These are phyloP conservation scores for Cercophora sp. DNA, from an alignment of 495 filamentous ascomycete species.

Conservation along the genomic window DNA sequence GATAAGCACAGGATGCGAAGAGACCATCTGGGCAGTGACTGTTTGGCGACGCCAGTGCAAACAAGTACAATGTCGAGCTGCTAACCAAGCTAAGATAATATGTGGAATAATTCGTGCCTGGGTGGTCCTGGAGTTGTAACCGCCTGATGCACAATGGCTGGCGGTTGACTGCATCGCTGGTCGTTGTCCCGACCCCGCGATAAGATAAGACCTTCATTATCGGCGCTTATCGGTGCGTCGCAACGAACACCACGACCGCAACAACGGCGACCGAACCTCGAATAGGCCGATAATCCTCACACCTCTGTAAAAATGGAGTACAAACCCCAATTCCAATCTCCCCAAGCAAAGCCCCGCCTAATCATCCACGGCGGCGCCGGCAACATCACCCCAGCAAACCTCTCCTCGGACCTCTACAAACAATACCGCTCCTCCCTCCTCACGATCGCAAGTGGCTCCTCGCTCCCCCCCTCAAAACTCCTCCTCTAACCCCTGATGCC, in stretches of 20 bases:
- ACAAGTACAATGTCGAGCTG: no score
- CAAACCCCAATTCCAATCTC: conserved; percentile 16
- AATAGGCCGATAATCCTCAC: no score
- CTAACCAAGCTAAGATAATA: no score
- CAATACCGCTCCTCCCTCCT: conserved; percentile 62
- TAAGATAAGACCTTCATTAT: background rate
- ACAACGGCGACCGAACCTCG: no score
- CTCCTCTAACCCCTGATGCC: no score
- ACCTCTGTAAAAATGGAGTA: conserved; percentile 34
- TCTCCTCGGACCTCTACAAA: conserved; percentile 58
- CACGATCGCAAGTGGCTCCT: conserved; percentile 40
- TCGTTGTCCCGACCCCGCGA: background rate
- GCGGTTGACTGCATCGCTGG: no score
- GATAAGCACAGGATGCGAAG: no score
- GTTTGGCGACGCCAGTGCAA: no score
- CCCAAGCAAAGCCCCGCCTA: conserved; percentile 53
- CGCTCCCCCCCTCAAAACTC: background rate
- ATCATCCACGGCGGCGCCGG: conserved; percentile 91
- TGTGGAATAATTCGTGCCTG: no score
- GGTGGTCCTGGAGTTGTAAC: no score
- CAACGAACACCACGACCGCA: background rate
- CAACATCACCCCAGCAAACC: conserved; percentile 64
- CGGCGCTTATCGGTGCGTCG: background rate
- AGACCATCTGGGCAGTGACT: no score
- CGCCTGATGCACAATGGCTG: no score